Evolutionary conservation across 176 grass and related monocot genomes (phyloP).

Genomic region (Microstegium vimineum): DNA sequence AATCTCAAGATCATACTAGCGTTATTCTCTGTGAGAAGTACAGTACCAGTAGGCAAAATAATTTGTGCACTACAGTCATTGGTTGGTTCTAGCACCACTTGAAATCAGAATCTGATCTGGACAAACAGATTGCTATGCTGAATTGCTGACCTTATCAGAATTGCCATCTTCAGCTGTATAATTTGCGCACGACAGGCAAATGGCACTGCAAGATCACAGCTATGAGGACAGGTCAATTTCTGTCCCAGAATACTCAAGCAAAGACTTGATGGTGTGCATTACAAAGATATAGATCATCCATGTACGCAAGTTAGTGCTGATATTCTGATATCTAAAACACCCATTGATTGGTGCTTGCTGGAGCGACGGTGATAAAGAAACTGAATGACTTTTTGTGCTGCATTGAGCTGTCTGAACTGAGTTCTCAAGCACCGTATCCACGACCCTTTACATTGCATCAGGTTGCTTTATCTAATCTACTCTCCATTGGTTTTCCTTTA

Average conservation of each 20-base stretch:
- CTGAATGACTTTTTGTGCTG: background rate
- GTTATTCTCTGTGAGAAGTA: constrained; percentile 16
- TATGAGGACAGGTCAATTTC: background rate
- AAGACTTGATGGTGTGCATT: background rate
- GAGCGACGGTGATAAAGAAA: background rate
- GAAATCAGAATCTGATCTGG: constrained; percentile 14
- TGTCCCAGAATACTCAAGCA: background rate
- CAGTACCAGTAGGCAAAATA: constrained; percentile 7
- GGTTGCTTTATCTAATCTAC: background rate
- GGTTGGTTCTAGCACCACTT: background rate
- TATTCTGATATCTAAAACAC: background rate
- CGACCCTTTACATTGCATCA: constrained; percentile 2
- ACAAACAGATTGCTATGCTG: background rate
- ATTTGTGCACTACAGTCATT: background rate
- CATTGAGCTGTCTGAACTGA: constrained; percentile 16
- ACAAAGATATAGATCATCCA: background rate
- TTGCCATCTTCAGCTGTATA: background rate
- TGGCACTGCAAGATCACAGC: background rate
- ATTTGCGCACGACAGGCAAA: background rate
- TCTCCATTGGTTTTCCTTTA: background rate
- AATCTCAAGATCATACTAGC: background rate
- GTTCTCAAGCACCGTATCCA: constrained; percentile 3
- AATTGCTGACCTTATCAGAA: constrained; percentile 15
- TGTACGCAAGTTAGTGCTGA: background rate
- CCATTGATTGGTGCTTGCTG: background rate